Evolutionary conservation across 257 asterid genomes (phyloP), one percentile per base, ranked within the genome.

Genomic region (Verbascum thapsus): DNA sequence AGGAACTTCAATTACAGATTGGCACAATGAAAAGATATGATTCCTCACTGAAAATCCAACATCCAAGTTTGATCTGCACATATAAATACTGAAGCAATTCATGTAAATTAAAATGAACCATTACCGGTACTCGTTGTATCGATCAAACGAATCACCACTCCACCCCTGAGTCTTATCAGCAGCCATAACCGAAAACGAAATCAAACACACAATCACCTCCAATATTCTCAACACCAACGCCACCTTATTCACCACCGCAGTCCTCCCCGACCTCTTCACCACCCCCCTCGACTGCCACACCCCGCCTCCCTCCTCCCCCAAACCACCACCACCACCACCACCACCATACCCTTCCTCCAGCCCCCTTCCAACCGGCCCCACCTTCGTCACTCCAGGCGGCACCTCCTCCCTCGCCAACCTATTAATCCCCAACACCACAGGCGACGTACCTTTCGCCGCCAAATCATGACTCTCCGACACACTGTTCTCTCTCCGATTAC

Each of bases 131-230:
- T 92, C 99, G 34, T 48, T 78, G 71, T 92, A 92, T 19, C 97
- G 95, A 77, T 89, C 95, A 73, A 40, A 92, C 2, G 99, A 92
- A 71, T 92, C 99, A n/a, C 99, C 97, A 63, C 85, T 83, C 99
- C 99, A 92, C 1, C 99, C 99, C 45, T 81, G 80, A 49, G 97
- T 92, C 69, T 73, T 92, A 74, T 92, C 91, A 8, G 99, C 88
- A 15, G 97, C 97, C 99, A 92, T 92, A 37, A 92, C 91, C 0
- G 97, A 87, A 61, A 92, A 89, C 0, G 99, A 86, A 66, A 85
- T 58, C 85, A 87, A 74, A 49, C 97, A 89, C 43, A 69, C 70
- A 15, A 85, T 68, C 59, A 78, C 75, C 68, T 85, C 94, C 64
- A 84, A 77, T 10, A 92, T 64, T 71, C 99, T 83, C 53, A 92